A percentile compares a stretch with the other conserved stretches of the same genome.
Evolutionary conservation across 306 rosid species (phyloP).

Genomic region (Carpinus fangiana): DNA sequence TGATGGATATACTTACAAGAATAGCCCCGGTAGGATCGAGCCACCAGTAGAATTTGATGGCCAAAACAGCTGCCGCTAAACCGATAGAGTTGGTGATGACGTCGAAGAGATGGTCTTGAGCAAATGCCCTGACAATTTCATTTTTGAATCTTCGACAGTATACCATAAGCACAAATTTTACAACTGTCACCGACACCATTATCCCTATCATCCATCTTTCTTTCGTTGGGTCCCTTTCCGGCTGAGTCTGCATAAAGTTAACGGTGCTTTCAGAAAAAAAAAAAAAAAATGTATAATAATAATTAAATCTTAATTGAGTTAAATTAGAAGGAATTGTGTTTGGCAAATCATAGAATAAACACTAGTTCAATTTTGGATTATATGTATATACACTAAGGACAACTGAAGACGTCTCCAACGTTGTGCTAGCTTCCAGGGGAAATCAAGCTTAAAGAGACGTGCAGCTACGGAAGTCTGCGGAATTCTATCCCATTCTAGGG

Average conservation of each 20-base stretch:
- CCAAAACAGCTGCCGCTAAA: conserved; percentile 67
- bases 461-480: too few species aligned
- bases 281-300: too few species aligned
- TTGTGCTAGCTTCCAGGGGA: too few species aligned
- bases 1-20: conserved; percentile 40
- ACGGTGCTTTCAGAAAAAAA: neutral
- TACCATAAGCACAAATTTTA: conserved; percentile 54
- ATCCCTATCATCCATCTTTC: conserved; percentile 93
- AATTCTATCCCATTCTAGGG: too few species aligned
- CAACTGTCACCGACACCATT: conserved; percentile 66
- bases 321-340: too few species aligned
- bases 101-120: conserved; percentile 92
- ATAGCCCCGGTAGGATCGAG: conserved; percentile 85
- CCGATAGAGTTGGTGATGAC: conserved; percentile 86
- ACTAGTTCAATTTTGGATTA: too few species aligned
- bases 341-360: too few species aligned
- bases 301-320: too few species aligned
- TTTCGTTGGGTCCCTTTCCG: conserved; percentile 63
- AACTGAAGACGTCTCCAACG: too few species aligned
- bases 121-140: conserved; percentile 80
- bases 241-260: conserved; percentile 50
- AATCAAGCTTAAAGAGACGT: too few species aligned
- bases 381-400: too few species aligned
- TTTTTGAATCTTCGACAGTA: conserved; percentile 82
- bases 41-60: conserved; percentile 91